Evolutionary conservation across 148 eudicot species (phyloP), one percentile per base, ranked within the genome.

Genomic region (Chenopodium quinoa): DNA sequence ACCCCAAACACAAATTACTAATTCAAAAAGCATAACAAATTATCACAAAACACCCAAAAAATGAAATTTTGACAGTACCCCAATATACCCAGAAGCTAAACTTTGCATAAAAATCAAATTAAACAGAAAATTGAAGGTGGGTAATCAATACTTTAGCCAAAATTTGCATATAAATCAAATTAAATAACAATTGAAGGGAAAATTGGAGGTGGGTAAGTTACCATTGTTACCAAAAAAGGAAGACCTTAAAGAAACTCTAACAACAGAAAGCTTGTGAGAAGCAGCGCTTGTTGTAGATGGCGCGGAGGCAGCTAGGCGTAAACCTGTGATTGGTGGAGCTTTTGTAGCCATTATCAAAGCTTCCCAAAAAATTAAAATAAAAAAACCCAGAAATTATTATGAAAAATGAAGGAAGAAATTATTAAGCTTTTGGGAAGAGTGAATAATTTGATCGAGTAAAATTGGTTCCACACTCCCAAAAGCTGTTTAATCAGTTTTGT

Each of bases 201-300:
- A 60, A 56, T 69, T 50, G 34, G 52, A 72, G 27, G 13, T 29
- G 52, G 67, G 80, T 22, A 80, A 31, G 0, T 63, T 78, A 76
- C 88, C 85, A 84, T 81, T 85, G 69, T 77, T 76, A 46, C 94
- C 93, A 50, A 80, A 86, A 52, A 91, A 86, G 17, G 91, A 86
- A 16, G 89, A 80, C 83, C 80, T 89, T 75, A 86, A 69, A 46
- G 88, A 79, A 22, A 88, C 80, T 82, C 88, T 82, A 8, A 86
- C 86, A 80, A 89, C 68, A 78, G 88, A 47, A 71, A 88, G 76
- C 68, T 89, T 86, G 23, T 82, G 86, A 79, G 86, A 82, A 47
- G 91, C 80, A 81, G 87, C 85, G 50, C 88, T 66, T 4, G 84
- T 12, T 2, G 84, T 12, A 27, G 78, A 74, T 6, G 90, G 29